phyloP scores from a whole-genome alignment of 495 filamentous ascomycete genomes.

The Aspergillus olivimuriae region DNA sequence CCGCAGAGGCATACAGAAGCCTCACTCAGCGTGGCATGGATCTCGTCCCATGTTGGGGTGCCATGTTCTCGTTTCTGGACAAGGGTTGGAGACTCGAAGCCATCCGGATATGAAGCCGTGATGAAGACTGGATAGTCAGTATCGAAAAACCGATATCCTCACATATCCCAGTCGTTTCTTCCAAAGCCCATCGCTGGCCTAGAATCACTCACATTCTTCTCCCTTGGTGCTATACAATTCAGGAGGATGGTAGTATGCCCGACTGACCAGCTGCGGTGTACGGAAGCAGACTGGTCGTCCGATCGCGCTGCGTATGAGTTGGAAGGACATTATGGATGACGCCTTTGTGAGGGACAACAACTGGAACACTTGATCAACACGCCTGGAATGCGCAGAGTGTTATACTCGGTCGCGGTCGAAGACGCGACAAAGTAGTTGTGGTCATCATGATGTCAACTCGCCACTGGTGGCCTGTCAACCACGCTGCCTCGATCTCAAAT shows the following conservation, averaged over 20 bases:
- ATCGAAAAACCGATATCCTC: too few species aligned
- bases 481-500: too few species aligned
- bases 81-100: slow-evolving; percentile 10
- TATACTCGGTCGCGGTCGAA: too few species aligned
- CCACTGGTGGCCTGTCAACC: too few species aligned
- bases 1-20: slow-evolving; percentile 7
- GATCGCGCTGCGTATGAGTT: slow-evolving; percentile 4
- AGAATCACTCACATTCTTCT: slow-evolving; percentile 10
- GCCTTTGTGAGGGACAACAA: too few species aligned
- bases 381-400: too few species aligned
- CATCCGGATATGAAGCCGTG: slow-evolving; percentile 14
- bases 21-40: slow-evolving; percentile 17
- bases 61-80: slow-evolving; percentile 5
- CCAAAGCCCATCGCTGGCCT: too few species aligned
- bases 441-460: slow-evolving; percentile 2
- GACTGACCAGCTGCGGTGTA: not conserved
- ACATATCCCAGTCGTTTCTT: too few species aligned
- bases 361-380: too few species aligned
- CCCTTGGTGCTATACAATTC: slow-evolving; percentile 9
- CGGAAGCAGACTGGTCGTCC: not conserved
- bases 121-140: slow-evolving; percentile 12
- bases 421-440: not conserved
- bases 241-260: slow-evolving; percentile 2
- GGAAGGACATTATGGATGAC: not conserved
- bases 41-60: slow-evolving; percentile 11